Conservation (phyloP, 2,329 filamentous ascomycete species). For the Claviceps sp. region DNA sequence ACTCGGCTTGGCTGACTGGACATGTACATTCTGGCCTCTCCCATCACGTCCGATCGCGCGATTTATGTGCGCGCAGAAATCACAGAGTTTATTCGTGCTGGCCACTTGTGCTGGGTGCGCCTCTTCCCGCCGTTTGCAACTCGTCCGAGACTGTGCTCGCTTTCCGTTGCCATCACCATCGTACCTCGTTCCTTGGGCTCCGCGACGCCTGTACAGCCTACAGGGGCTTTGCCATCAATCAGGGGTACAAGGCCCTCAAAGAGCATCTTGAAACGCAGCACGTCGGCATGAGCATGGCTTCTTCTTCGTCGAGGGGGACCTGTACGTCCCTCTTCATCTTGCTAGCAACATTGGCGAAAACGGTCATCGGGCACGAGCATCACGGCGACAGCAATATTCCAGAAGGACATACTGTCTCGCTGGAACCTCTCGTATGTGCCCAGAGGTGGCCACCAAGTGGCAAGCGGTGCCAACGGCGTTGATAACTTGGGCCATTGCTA, state of each 20-base stretch:
- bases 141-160: neutral
- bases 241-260: conserved; percentile 2
- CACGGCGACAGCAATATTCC: conserved; percentile 42
- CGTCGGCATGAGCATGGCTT: conserved; percentile 10
- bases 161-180: neutral
- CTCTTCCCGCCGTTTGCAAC: neutral
- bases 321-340: conserved; percentile 9
- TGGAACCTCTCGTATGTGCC: conserved; percentile 54
- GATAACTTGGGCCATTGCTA: conserved; percentile 12
- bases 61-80: neutral
- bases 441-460: neutral
- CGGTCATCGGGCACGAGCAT: conserved; percentile 33
- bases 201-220: neutral
- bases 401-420: conserved; percentile 55
- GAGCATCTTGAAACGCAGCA: conserved; percentile 5
- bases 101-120: neutral
- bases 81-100: conserved; percentile 13
- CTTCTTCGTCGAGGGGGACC: conserved; percentile 6
- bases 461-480: neutral
- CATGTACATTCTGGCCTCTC: neutral
- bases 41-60: neutral
- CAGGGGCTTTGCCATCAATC: neutral
- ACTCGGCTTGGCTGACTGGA: neutral
- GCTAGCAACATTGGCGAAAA: conserved; percentile 12
- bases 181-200: neutral